Percentiles rank a stretch among this genome's conserved stretches.
These are phyloP conservation scores for Pezicula radicicola DNA, from an alignment of 2,329 filamentous ascomycete genomes.

Conservation along the genomic window DNA sequence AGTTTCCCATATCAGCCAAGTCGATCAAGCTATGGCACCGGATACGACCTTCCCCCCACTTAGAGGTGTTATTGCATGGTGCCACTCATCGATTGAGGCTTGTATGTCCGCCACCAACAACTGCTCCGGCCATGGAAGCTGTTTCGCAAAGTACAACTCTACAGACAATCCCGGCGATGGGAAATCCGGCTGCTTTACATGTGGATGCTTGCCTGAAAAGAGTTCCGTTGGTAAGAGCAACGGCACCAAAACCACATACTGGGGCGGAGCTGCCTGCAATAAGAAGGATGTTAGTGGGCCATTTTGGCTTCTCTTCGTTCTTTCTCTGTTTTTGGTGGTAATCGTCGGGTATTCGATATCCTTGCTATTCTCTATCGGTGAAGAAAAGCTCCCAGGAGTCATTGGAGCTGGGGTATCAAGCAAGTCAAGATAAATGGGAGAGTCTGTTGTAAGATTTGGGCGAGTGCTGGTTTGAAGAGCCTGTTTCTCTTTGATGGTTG, in stretches of 20 bases:
- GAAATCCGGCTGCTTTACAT: slow-evolving; percentile 67
- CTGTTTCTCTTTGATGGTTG: slow-evolving; percentile 10
- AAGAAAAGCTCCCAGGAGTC: slow-evolving; percentile 86
- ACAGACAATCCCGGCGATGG: slow-evolving; percentile 34
- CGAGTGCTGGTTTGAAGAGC: not conserved
- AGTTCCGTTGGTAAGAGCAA: slow-evolving; percentile 42
- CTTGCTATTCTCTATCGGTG: slow-evolving; percentile 78
- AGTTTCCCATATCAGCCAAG: slow-evolving; percentile 7
- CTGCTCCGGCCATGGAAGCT: slow-evolving; percentile 81
- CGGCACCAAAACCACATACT: slow-evolving; percentile 59
- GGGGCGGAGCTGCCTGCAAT: slow-evolving; percentile 83
- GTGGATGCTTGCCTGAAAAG: slow-evolving; percentile 65
- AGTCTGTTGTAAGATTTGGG: slow-evolving; percentile 20
- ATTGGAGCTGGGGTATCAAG: slow-evolving; percentile 91
- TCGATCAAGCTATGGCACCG: slow-evolving; percentile 10
- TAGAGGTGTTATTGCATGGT: slow-evolving; percentile 54
- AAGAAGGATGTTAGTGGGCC: slow-evolving; percentile 87
- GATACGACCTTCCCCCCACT: slow-evolving; percentile 17
- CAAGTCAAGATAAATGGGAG: slow-evolving; percentile 39
- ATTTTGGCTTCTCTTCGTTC: slow-evolving; percentile 82
- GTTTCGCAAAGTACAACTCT: slow-evolving; percentile 62
- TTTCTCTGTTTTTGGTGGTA: slow-evolving; percentile 67
- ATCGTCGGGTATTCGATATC: slow-evolving; percentile 70
- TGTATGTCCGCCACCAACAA: slow-evolving; percentile 70
- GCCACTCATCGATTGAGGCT: slow-evolving; percentile 67